phyloP scores from a whole-genome alignment of 75 land plant genomes.

The Cryptomeria japonica region DNA sequence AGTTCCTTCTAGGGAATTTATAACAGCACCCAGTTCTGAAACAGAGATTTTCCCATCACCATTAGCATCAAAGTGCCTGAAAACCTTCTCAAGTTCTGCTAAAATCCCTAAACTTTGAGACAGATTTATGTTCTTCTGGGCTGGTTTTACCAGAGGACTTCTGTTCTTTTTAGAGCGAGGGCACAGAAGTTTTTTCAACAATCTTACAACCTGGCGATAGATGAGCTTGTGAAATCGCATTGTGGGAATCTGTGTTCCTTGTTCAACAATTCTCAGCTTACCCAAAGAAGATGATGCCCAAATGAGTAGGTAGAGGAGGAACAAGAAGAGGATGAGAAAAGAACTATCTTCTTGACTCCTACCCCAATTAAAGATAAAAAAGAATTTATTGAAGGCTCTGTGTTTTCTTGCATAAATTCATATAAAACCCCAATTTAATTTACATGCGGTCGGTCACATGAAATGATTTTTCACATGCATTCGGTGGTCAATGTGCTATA shows the following conservation, averaged over 20 bases:
- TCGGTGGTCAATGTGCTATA: neutral
- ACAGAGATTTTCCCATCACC: constrained; percentile 36
- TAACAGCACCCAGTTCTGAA: constrained; percentile 34
- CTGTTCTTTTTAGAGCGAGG: neutral
- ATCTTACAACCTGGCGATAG: neutral
- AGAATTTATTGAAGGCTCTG: neutral
- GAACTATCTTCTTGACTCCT: neutral
- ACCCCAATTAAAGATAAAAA: neutral
- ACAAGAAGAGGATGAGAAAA: neutral
- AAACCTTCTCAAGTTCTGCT: constrained; percentile 15
- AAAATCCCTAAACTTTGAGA: neutral
- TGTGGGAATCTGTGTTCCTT: neutral
- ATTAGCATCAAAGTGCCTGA: constrained; percentile 32
- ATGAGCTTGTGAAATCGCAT: neutral
- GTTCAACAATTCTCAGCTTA: neutral
- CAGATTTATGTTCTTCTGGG: neutral
- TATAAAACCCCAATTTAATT: neutral
- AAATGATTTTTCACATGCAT: neutral
- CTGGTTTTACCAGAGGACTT: neutral
- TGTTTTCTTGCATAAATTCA: too few relatives aligned
- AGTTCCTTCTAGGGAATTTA: constrained; percentile 19
- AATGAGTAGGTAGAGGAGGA: neutral
- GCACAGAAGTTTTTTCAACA: neutral
- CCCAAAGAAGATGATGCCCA: neutral
- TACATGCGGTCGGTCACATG: neutral